Evolutionary conservation across 192 early-diverging fungal species (phyloP), one percentile per base, ranked within the genome.

Genomic region (Coemansia sp.): DNA sequence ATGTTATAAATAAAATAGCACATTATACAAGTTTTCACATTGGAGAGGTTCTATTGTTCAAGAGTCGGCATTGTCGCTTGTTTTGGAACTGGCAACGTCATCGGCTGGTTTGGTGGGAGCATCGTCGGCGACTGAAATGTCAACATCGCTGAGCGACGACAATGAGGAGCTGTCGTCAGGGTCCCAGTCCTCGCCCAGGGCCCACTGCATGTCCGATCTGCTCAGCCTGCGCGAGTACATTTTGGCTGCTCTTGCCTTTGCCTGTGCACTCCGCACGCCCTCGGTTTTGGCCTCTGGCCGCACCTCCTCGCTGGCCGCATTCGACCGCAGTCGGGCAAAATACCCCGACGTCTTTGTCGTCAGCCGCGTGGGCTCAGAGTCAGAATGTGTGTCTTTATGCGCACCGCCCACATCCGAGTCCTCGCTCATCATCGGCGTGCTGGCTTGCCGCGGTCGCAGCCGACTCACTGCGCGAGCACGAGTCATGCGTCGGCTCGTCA

Each of bases 101-200:
- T 49, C 35, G 37, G 23, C 61, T 11, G 48, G 41, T 43, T 43
- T 43, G 10, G 41, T 16, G 12, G 10, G 12, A 11, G 8, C 41
- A 11, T 39, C 31, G 7, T 38, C 75, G n/a, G n/a, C 48, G 17
- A 27, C 57, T 4, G 57, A 58, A 27, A 58, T 58, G n/a, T 75
- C 73, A 9, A 62, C 29, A 54, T 78, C 76, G 23, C 76, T 78
- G 17, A 78, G 64, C 43, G 65, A 67, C 49, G 65, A 74, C 22
- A 74, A 29, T 23, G 76, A 78, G 22, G 76, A 78, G 61, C 61
- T 67, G 56, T 64, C 63, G 60, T 72, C 67, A 21, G 76, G 70
- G 51, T 78, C 76, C 76, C 76, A 78, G 64, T 69, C 76, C 61
- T 78, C 76, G 23, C 76, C 76, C 62, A 78, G 64, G 14, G 76